phyloP scores from a whole-genome alignment of 176 grass and related monocot genomes.

The Metroxylon sagu region DNA sequence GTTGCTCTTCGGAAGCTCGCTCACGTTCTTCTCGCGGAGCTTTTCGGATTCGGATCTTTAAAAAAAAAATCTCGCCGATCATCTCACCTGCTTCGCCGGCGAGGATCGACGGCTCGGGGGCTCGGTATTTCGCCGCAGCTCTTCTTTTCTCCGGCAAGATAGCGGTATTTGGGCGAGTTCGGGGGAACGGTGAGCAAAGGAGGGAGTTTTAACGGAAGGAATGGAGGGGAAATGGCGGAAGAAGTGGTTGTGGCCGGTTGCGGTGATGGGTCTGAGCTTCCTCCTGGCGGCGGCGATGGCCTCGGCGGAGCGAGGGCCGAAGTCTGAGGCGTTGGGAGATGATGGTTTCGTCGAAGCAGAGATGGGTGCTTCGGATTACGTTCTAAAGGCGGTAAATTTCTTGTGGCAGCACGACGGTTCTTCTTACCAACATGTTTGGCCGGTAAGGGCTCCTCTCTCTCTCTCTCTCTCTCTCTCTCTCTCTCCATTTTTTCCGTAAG shows the following conservation, averaged over 20 bases:
- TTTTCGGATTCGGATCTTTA: too few species aligned
- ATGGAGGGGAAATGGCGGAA: background rate
- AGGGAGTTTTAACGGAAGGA: too few species aligned
- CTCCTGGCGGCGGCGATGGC: background rate
- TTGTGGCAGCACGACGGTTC: conserved; percentile 4
- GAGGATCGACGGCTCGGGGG: too few species aligned
- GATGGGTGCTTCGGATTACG: background rate
- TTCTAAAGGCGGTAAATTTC: conserved; percentile 3
- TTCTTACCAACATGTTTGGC: conserved; percentile 25
- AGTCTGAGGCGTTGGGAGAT: background rate
- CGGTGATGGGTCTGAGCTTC: background rate
- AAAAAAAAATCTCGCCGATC: too few species aligned
- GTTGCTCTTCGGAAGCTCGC: too few species aligned
- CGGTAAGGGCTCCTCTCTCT: background rate
- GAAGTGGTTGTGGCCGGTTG: background rate
- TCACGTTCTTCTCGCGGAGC: too few species aligned
- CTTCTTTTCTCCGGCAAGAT: too few species aligned
- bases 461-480: background rate
- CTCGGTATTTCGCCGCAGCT: too few species aligned
- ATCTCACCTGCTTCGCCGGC: too few species aligned
- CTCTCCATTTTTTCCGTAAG: background rate
- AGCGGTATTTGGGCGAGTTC: too few species aligned
- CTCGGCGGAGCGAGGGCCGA: too few species aligned
- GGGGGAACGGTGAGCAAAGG: too few species aligned
- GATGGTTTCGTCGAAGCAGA: background rate